Conservation (phyloP, 306 rosid genomes). For the Medicago ruthenica region DNA sequence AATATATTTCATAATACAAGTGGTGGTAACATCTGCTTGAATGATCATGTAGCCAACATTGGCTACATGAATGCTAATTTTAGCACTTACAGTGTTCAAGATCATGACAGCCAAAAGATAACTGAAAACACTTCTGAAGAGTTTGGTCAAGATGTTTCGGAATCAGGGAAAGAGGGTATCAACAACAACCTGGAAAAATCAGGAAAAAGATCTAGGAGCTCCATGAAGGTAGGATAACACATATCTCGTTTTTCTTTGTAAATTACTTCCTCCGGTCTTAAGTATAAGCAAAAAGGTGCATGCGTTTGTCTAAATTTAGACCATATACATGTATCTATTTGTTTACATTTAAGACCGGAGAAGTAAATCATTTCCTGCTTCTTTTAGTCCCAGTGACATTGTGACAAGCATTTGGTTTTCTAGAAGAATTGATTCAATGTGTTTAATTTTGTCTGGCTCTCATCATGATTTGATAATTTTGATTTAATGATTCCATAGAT, state of each 20-base stretch:
- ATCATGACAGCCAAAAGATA: conserved; percentile 48
- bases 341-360: background rate
- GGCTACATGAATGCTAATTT: conserved; percentile 42
- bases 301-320: background rate
- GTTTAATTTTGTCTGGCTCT: background rate
- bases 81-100: conserved; percentile 42
- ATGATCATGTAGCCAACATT: conserved; percentile 47
- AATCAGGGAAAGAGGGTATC: conserved; percentile 41
- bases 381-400: too few relatives aligned
- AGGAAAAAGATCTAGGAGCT: conserved; percentile 56
- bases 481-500: conserved; percentile 46
- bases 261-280: background rate
- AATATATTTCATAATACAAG: conserved; percentile 37
- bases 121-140: conserved; percentile 50
- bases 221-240: conserved; percentile 55
- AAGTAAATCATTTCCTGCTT: background rate
- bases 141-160: conserved; percentile 41
- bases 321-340: background rate
- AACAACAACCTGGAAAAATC: conserved; percentile 34
- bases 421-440: background rate
- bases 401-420: too few relatives aligned
- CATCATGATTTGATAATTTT: conserved; percentile 22
- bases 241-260: background rate
- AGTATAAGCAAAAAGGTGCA: background rate
- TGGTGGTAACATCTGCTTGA: conserved; percentile 35